These are phyloP conservation scores for Glycine soja DNA, from an alignment of 306 rosid species.

Conservation along the genomic window DNA sequence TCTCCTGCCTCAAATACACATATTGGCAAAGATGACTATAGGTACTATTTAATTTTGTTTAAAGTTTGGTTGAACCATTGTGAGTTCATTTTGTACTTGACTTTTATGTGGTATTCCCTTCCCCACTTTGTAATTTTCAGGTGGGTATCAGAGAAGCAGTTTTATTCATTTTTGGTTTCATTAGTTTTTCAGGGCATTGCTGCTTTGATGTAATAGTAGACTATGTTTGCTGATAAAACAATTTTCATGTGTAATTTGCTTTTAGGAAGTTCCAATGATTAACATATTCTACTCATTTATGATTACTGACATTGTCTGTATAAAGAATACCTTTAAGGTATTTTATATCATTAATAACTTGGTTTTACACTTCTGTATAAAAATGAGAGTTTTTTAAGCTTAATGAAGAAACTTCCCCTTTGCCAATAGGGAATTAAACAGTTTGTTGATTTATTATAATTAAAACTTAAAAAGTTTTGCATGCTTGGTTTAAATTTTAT, in stretches of 20 bases:
- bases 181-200: slow-evolving; percentile 21
- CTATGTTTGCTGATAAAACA: slow-evolving; percentile 15
- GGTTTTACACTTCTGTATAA: not conserved
- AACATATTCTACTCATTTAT: not conserved
- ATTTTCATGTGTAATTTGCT: slow-evolving; percentile 19
- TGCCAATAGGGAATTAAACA: not conserved
- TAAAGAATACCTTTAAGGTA: not conserved
- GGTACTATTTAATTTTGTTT: slow-evolving; percentile 52
- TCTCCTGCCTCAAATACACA: slow-evolving; percentile 75
- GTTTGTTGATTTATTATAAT: slow-evolving; percentile 26
- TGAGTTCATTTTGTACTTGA: not conserved
- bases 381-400: not conserved
- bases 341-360: not conserved
- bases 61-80: slow-evolving; percentile 29
- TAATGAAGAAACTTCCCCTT: not conserved
- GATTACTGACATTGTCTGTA: slow-evolving; percentile 11
- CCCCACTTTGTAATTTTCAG: slow-evolving; percentile 1
- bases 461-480: not conserved
- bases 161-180: slow-evolving; percentile 10
- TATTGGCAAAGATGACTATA: slow-evolving; percentile 72
- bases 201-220: slow-evolving; percentile 14
- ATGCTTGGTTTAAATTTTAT: slow-evolving; percentile 34
- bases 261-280: slow-evolving; percentile 10
- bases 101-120: slow-evolving; percentile 23
- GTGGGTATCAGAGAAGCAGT: not conserved